Evolutionary conservation across 2,329 filamentous ascomycete genomes (phyloP), one percentile per base, ranked within the genome.

Genomic region (Colletotrichum gigasporum): DNA sequence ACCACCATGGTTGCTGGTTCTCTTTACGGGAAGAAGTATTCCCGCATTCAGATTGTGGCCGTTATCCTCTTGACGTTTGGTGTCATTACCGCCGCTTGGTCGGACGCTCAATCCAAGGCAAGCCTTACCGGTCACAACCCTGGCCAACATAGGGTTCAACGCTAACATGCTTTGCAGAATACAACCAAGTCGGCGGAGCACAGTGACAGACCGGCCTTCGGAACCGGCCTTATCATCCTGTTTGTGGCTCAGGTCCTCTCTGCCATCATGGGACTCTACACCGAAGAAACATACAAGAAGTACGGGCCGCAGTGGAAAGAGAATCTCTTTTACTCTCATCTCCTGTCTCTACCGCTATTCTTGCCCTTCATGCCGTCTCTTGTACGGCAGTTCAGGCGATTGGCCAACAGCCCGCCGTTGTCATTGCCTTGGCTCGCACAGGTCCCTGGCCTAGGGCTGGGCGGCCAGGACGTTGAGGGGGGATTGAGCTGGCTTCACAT

Each of bases 251-350:
- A 99, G 78, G 79, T 97, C 4, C 85, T 98, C 20, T 96, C 94
- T 7, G 94, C 96, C 20, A 91, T 94, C 72, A 97, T 98, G 91
- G 96, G 96, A 4, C 86, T 97, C 28, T 98, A 97, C 75, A 95
- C 95, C 0, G 94, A 99, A 76, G 89, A 94, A 69, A 93, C 94
- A 1, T 99, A 98, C 80, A 86, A 86, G 63, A 86, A 85, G 60
- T 94, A 97, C 76, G 94, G 94, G 5, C 91, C 92, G 28, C 91
- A 96, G 76, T 98, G 96, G 93, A 91, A 91, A 70, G 96, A 98
- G 76, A 97, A 97, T 69, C 85, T 99, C 11, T 98, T 99, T 80
- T 99, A 98, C 81, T 96, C 92, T 2, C 89, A 91, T 69, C 75
- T 93, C 7, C 83, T 95, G 20, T 92, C 91, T 1, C 80, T 96